Base-by-base conservation (phyloP, 2,329 filamentous ascomycete species). In the Fusarium tupiense region DNA sequence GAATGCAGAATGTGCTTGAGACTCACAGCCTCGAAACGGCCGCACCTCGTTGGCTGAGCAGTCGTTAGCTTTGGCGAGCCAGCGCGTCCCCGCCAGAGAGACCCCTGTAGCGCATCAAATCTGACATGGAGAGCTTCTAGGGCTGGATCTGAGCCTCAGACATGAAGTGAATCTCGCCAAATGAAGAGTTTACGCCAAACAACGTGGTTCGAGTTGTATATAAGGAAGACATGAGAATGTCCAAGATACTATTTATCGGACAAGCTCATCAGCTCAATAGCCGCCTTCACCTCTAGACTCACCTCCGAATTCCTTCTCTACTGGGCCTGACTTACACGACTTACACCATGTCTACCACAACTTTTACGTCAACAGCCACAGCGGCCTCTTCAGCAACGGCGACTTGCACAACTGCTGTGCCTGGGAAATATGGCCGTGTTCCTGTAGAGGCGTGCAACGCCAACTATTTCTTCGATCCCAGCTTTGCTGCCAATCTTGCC, bases 371-470 rank as follows among this genome's bases (percentile, higher is more conserved):
- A n/a, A 67, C 76, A 29, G 58, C 76, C 83, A 86, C 12, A 67
- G 83, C 5, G 83, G 84, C 60, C 7, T 71, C 75, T 56, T 67
- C 74, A 22, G 69, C 72, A 9, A 69, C 49, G 5, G 81, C 82
- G 0, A 72, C 84, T 24, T 82, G 82, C 50, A 82, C 73, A n/a
- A 80, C 75, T 8, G 81, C 82, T 29, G 73, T 82, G 6, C 82
- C 81, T 6, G 80, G 68, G 17, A 76, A 77, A 46, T 78, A 82
- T 52, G 82, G 82, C 4, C 65, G 75, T 62, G 80, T 83, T 11
- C 80, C 81, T 14, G 38, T 73, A 22, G 76, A 76, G 35, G 77
- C 81, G 3, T 83, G 82, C 66, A 81, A 83, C 46, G 71, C 79
- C 31, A 75, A 81, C 56, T 82, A 83, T 54, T 61, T 61, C 61